Base-by-base conservation (phyloP, 768 basidiomycete species). In the Macrolepiota albuminosa region DNA sequence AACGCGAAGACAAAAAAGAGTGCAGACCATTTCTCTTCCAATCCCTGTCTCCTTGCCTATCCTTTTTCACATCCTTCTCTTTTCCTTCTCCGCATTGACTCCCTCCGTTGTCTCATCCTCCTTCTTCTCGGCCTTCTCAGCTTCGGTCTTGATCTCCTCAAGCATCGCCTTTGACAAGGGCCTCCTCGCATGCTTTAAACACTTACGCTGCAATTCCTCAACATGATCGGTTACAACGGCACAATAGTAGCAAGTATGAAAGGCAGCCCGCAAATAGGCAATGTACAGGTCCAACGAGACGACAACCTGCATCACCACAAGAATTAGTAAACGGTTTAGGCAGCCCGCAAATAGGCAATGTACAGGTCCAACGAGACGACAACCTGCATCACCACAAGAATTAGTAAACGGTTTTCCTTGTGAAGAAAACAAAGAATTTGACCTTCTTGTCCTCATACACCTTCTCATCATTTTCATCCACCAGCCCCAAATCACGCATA, bases 211-310 rank as follows among this genome's bases (percentile, higher is more conserved):
- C 68, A 99, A 82, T 79, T 97, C 94, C 77, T 99, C 97, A 73
- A 90, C 76, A 78, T 94, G 94, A 76, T 96, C 89, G 72, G 88
- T 89, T 66, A 92, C 84, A 71, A 93, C 87, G 67, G 89, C 88
- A 81, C 97, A 99, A 77, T 99, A 99, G 77, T 96, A 99, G 84
- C 97, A 97, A 69, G 92, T 87, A 83, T 93, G 83, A 75, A 89
- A 95, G 57, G 91, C 95, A 71, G 86, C 82, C 66, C 97, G 92
- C 70, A 99, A 78, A 76, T 97, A 98, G 54, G 89, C 88, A 73
- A 98, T 79, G 75, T 94, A 94, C 73, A 96, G 78, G 78, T 99
- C 97, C 73, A 98, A 83, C 67, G 90, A 83, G 68, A 95, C 78
- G 68, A 84, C 82, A 67, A 85, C 85, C 91, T 94, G 70, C 9